phyloP scores from a whole-genome alignment of 805 yeast species.

The Sugiyamaella lignohabitans region DNA sequence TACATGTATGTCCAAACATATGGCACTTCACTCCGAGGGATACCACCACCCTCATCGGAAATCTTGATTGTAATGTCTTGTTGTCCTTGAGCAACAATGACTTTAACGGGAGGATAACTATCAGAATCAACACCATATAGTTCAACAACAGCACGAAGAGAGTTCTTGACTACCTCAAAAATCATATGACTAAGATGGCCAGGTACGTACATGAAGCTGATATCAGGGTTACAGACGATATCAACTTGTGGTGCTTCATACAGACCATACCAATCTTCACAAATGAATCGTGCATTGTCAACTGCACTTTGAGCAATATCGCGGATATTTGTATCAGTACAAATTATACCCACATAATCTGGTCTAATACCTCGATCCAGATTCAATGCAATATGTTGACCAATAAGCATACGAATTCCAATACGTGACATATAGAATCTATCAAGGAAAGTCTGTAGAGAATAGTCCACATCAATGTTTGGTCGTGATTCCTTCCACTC shows the following conservation, averaged over 20 bases:
- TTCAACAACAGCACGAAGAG: slow-evolving; percentile 84
- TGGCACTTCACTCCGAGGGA: slow-evolving; percentile 76
- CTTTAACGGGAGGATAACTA: slow-evolving; percentile 74
- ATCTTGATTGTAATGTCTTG: slow-evolving; percentile 89
- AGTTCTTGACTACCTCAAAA: slow-evolving; percentile 81
- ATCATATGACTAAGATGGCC: slow-evolving; percentile 89
- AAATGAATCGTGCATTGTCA: slow-evolving; percentile 82
- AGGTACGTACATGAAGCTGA: slow-evolving; percentile 85
- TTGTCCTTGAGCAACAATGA: slow-evolving; percentile 80
- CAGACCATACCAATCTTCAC: slow-evolving; percentile 85
- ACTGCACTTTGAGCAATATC: slow-evolving; percentile 84
- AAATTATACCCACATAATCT: slow-evolving; percentile 83
- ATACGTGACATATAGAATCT: slow-evolving; percentile 84
- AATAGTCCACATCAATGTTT: slow-evolving; percentile 50
- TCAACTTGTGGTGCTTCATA: slow-evolving; percentile 82
- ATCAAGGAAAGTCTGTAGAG: slow-evolving; percentile 76
- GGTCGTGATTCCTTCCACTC: slow-evolving; percentile 66
- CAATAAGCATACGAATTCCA: slow-evolving; percentile 88
- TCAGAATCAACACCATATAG: slow-evolving; percentile 62
- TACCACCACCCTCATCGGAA: slow-evolving; percentile 93
- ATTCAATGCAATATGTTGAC: slow-evolving; percentile 85
- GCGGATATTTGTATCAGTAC: slow-evolving; percentile 74
- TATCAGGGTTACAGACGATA: slow-evolving; percentile 66
- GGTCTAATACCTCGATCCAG: slow-evolving; percentile 51
- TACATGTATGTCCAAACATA: slow-evolving; percentile 87